Percentiles rank a stretch among this genome's conserved stretches.
Evolutionary conservation across 2,329 filamentous ascomycete species (phyloP).

Genomic region (Clonostachys byssicola): DNA sequence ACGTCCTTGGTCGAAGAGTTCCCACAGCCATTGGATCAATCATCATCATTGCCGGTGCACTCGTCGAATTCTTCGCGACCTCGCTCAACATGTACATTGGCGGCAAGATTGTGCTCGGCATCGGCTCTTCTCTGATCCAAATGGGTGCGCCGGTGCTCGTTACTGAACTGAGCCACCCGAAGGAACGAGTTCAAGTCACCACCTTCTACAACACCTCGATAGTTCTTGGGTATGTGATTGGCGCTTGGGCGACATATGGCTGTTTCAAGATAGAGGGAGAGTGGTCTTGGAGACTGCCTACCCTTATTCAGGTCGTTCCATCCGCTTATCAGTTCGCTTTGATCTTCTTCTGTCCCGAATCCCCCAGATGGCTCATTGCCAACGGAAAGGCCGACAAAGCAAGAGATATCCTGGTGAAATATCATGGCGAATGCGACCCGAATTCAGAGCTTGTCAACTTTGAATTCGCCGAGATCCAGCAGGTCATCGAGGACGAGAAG

Average conservation of each 20-base stretch:
- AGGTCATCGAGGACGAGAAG: slow-evolving; percentile 37
- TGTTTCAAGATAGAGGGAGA: slow-evolving; percentile 13
- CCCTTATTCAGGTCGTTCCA: slow-evolving; percentile 45
- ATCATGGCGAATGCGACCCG: slow-evolving; percentile 42
- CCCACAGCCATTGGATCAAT: slow-evolving; percentile 28
- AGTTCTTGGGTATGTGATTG: slow-evolving; percentile 29
- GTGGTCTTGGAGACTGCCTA: slow-evolving; percentile 50
- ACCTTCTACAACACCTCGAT: slow-evolving; percentile 35
- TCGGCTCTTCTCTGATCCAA: slow-evolving; percentile 28
- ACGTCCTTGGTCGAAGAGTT: slow-evolving; percentile 23
- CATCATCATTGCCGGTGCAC: slow-evolving; percentile 28
- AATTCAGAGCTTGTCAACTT: slow-evolving; percentile 37
- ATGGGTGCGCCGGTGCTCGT: slow-evolving; percentile 36
- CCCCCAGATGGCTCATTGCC: slow-evolving; percentile 53
- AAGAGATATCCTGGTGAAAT: slow-evolving; percentile 42
- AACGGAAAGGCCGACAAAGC: slow-evolving; percentile 46
- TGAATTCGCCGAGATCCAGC: slow-evolving; percentile 44
- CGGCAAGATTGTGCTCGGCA: slow-evolving; percentile 28
- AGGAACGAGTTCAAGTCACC: slow-evolving; percentile 28
- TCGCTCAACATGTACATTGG: slow-evolving; percentile 29
- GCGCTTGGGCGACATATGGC: slow-evolving; percentile 29
- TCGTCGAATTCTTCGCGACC: slow-evolving; percentile 27
- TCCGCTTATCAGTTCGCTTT: slow-evolving; percentile 33
- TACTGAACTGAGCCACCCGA: slow-evolving; percentile 34
- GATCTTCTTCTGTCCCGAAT: slow-evolving; percentile 51